These are phyloP conservation scores for Erythrophleum fordii DNA, from an alignment of 306 rosid genomes.

Conservation along the genomic window DNA sequence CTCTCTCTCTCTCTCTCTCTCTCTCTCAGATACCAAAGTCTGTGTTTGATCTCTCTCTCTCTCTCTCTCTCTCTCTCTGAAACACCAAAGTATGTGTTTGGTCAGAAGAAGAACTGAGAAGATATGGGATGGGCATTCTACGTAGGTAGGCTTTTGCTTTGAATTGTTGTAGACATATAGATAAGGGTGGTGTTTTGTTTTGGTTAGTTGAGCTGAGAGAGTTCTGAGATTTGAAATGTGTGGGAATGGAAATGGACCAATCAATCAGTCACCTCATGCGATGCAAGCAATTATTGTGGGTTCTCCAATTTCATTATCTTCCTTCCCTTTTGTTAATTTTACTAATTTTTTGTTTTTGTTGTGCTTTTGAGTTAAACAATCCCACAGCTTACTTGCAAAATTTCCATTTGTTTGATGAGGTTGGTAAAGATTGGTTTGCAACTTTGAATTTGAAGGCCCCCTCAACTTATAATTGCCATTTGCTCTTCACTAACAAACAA, in stretches of 20 bases:
- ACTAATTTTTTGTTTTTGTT: background rate
- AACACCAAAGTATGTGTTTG: background rate
- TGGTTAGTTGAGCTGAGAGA: background rate
- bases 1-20: too few relatives aligned
- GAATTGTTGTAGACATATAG: background rate
- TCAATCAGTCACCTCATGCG: constrained; percentile 1
- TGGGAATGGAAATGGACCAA: constrained; percentile 21
- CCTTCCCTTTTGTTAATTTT: background rate
- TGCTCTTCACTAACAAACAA: background rate
- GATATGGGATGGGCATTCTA: background rate
- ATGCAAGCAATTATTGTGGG: background rate
- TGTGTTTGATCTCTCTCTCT: too few relatives aligned
- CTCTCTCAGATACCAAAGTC: too few relatives aligned
- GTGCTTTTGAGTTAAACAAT: background rate
- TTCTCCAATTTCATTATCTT: background rate
- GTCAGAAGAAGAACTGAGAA: background rate
- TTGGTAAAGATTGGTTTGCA: constrained; percentile 45
- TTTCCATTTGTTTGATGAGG: constrained; percentile 40
- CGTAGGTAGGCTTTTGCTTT: background rate
- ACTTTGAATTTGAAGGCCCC: constrained; percentile 34
- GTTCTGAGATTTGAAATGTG: background rate
- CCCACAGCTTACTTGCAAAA: background rate
- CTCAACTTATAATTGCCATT: background rate
- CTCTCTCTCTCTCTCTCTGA: too few relatives aligned
- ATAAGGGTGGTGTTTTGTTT: background rate